Evolutionary conservation across 305 asterid species (phyloP).

Genomic region (Solanum aculeatissimum): DNA sequence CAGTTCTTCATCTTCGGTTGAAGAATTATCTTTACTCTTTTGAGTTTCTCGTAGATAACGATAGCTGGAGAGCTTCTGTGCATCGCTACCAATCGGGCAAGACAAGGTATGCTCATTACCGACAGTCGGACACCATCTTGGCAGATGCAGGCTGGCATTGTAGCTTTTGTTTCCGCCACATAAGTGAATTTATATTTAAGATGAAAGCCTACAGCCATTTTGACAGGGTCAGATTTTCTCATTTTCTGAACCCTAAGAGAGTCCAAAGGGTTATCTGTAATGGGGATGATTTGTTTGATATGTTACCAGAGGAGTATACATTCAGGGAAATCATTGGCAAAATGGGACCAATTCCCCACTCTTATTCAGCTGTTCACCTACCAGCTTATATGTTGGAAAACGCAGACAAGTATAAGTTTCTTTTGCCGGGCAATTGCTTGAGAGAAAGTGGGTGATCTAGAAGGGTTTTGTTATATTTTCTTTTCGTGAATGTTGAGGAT

Average conservation of each 20-base stretch:
- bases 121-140: slow-evolving; percentile 69
- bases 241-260: slow-evolving; percentile 61
- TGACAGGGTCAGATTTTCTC: slow-evolving; percentile 79
- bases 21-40: slow-evolving; percentile 81
- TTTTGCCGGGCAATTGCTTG: slow-evolving; percentile 77
- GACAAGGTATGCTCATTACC: slow-evolving; percentile 75
- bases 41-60: slow-evolving; percentile 67
- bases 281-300: slow-evolving; percentile 82
- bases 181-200: slow-evolving; percentile 71
- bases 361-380: slow-evolving; percentile 87
- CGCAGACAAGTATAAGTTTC: slow-evolving; percentile 56
- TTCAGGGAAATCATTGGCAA: slow-evolving; percentile 84
- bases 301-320: slow-evolving; percentile 92
- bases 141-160: slow-evolving; percentile 97
- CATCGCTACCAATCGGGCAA: slow-evolving; percentile 76
- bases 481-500: slow-evolving; percentile 27
- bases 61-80: slow-evolving; percentile 92
- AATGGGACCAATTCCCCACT: slow-evolving; percentile 92
- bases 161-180: slow-evolving; percentile 75
- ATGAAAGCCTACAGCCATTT: slow-evolving; percentile 92
- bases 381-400: slow-evolving; percentile 74
- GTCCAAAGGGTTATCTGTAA: slow-evolving; percentile 77
- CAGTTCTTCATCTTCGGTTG: slow-evolving; percentile 67
- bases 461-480: neutral
- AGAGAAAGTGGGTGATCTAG: slow-evolving; percentile 49